phyloP scores from a whole-genome alignment of 2,329 filamentous ascomycete genomes.

The Zymoseptoria crescenta region DNA sequence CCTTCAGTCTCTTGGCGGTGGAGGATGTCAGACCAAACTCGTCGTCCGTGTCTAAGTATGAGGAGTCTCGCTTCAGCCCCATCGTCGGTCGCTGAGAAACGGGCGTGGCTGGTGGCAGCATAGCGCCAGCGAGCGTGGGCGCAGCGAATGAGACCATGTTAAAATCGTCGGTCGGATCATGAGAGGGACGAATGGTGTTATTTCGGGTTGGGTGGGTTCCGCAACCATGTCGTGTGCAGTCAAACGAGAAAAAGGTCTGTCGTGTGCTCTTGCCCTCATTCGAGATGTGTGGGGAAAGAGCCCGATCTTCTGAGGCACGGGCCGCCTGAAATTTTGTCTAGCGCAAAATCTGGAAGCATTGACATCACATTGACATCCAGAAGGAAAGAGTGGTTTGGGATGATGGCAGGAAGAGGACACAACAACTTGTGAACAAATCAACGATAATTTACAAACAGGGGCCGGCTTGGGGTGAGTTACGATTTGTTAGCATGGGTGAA shows the following conservation, averaged over 20 bases:
- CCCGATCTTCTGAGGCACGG: neutral
- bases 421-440: neutral
- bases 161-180: neutral
- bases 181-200: neutral
- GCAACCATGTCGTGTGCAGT: neutral
- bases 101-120: slow-evolving; percentile 28
- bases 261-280: neutral
- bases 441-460: neutral
- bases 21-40: slow-evolving; percentile 26
- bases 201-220: neutral
- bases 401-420: neutral
- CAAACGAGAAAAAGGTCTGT: neutral
- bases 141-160: slow-evolving; percentile 30
- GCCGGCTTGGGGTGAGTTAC: neutral
- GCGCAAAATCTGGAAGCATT: neutral
- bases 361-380: neutral
- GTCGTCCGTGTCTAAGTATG: slow-evolving; percentile 31
- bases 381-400: neutral
- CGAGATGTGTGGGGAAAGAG: no score
- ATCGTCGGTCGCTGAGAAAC: slow-evolving; percentile 26
- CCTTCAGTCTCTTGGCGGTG: slow-evolving; percentile 39
- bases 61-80: slow-evolving; percentile 31
- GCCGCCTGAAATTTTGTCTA: neutral
- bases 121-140: slow-evolving; percentile 18
- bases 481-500: neutral